Evolutionary conservation across 805 yeast genomes (phyloP), one percentile per base, ranked within the genome.

Genomic region (Kuraishia hungarica): DNA sequence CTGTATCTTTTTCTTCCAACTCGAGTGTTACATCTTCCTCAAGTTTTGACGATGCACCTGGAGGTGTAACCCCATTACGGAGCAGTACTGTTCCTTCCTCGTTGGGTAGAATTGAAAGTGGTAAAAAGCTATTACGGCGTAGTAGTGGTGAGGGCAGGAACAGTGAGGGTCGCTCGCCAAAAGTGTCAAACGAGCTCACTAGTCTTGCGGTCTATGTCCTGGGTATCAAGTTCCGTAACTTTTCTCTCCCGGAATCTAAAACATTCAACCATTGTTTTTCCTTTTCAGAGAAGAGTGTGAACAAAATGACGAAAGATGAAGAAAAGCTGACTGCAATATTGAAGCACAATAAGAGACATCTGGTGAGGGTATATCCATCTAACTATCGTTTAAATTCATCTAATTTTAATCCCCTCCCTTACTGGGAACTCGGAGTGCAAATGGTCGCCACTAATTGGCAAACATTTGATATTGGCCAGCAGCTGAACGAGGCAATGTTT

Each of bases 391-490:
- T 88, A 59, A 84, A 76, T 53, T 90, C 97, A 1, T 77, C 88
- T 2, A 94, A 94, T 64, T 92, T 89, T 64, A 79, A 79, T 50
- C 98, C 99, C 0, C 69, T 89, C 1, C 67, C 69, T 0, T 90
- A 82, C 64, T 94, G 99, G 99, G 76, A 76, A 52, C 73, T 79
- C 51, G 99, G 99, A 0, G 86, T 80, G 11, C 99, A 94, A 65
- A 82, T 94, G 90, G 98, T 89, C 3, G 98, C 99, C 0, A 85
- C 97, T 0, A 94, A 93, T 65, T 93, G 97, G 97, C 99, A 93
- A 68, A 86, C 94, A 0, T 86, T 82, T 65, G 99, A 94, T 64
- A 56, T 83, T 19, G 97, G 97, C 0, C 93, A 92, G 65, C 97
- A 91, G 64, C 63, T 94, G 11, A 92, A 91, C 66, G 87, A 87